Base-by-base conservation (phyloP, 177 flowering plant species). In the Telopea speciosissima region DNA sequence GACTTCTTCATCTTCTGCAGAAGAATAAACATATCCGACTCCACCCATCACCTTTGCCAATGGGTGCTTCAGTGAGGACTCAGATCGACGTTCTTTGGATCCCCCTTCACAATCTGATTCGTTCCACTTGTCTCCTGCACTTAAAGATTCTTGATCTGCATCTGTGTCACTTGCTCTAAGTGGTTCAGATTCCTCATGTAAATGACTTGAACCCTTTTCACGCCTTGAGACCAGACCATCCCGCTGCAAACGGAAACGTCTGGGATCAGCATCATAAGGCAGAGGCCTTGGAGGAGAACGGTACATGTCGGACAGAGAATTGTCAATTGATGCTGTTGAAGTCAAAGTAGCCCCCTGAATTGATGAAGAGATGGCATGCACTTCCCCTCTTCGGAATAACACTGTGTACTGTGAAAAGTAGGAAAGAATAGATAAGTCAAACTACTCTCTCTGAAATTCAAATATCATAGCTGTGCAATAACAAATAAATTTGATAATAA, bases 381-480 rank as follows among this genome's bases (percentile, higher is more conserved):
- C 77, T 72, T 89, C 88, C 77, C 86, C 87, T 81, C 94, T 83
- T 52, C 72, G 84, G 75, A 95, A 88, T 63, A 95, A 62, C 71
- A 91, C 75, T 62, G 83, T 70, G 74, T 91, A 93, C 99, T 95
- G 72, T 71, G 83, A 33, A 74, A 59, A 73, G 24, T 71, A 59
- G 12, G 52, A 25, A 22, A 68, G n/a, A 67, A 5, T 40, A 78
- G 25, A 28, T 62, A 56, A 56, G 54, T 49, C 17, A 12, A 49
- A 49, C 14, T 49, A 28, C 2, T 12, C 54, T 12, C 54, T 49
- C 54, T 16, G 54, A 49, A 11, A 16, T 49, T 49, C 40, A 36
- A 49, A 49, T 49, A 12, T 49, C 54, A 12, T 2, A 49, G 14
- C 17, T 12, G 13, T 49, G 54, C 3, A 49, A 49, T 16, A 12